Evolutionary conservation across 352 stramenopile species (phyloP).

Genomic region (Pythium brassicae): DNA sequence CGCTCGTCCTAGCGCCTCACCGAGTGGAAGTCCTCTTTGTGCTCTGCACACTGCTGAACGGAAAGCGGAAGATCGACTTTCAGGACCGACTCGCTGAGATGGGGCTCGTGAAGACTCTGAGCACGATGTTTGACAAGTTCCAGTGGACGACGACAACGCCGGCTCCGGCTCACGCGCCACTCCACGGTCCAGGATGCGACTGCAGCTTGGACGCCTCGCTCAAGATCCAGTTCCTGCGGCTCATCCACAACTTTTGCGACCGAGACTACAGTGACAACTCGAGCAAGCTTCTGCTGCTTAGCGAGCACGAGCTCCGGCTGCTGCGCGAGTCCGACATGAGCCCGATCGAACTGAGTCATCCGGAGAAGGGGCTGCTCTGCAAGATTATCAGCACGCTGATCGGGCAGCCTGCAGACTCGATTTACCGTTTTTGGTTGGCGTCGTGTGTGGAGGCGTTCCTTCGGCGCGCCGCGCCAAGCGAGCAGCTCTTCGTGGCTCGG

Average conservation of each 20-base stretch:
- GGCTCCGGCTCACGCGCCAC: slow-evolving; percentile 39
- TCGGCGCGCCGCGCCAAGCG: slow-evolving; percentile 69
- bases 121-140: slow-evolving; percentile 94
- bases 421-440: slow-evolving; percentile 95
- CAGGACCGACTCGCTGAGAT: slow-evolving; percentile 85
- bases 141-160: slow-evolving; percentile 68
- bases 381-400: slow-evolving; percentile 90
- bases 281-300: slow-evolving; percentile 81
- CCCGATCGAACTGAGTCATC: slow-evolving; percentile 60
- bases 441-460: slow-evolving; percentile 96
- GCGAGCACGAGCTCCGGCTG: slow-evolving; percentile 51
- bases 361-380: slow-evolving; percentile 84
- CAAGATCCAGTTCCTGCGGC: slow-evolving; percentile 93
- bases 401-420: slow-evolving; percentile 88
- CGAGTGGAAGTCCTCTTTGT: slow-evolving; percentile 97
- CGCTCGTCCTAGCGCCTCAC: slow-evolving; percentile 88
- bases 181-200: slow-evolving; percentile 87
- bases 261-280: slow-evolving; percentile 86
- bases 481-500: slow-evolving; percentile 90
- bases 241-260: slow-evolving; percentile 97
- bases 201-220: slow-evolving; percentile 94
- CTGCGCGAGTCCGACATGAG: slow-evolving; percentile 39
- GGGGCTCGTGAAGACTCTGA: slow-evolving; percentile 88
- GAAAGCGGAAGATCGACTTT: slow-evolving; percentile 92
- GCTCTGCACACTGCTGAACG: slow-evolving; percentile 94